Conservation (phyloP, 2,329 filamentous ascomycete genomes). For the Curvularia verruculosa region DNA sequence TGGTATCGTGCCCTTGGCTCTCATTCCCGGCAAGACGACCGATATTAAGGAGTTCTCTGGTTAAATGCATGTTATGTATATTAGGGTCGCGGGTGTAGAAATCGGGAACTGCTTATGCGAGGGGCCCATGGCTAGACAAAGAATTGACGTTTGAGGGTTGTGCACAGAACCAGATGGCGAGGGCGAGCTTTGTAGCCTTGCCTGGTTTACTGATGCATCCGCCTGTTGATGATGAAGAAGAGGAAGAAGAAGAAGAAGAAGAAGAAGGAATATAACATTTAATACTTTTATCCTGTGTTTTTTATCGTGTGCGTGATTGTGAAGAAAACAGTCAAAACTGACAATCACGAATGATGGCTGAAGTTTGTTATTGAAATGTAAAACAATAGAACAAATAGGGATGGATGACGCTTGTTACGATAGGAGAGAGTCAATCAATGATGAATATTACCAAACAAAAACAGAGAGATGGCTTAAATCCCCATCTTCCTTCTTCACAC, state of each 20-base stretch:
- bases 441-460: too few species aligned
- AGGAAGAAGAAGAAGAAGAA: too few species aligned
- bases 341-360: neutral
- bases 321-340: neutral
- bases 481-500: too few species aligned
- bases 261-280: constrained; percentile 21
- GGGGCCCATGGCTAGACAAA: constrained; percentile 42
- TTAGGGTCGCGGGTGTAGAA: constrained; percentile 28
- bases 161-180: constrained; percentile 27
- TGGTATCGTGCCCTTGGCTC: constrained; percentile 92
- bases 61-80: constrained; percentile 48
- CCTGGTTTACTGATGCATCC: constrained; percentile 15
- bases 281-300: constrained; percentile 10
- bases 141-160: constrained; percentile 27
- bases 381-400: neutral
- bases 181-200: constrained; percentile 24
- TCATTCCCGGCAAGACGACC: constrained; percentile 65
- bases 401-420: neutral
- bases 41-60: constrained; percentile 67
- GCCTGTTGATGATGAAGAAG: constrained; percentile 9
- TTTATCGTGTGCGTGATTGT: neutral
- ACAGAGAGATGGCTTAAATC: too few species aligned
- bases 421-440: too few species aligned
- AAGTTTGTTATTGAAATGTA: neutral
- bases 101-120: constrained; percentile 27